Evolutionary conservation across 495 filamentous ascomycete species (phyloP), one percentile per base, ranked within the genome.

Genomic region (Penicillium coprophilum): DNA sequence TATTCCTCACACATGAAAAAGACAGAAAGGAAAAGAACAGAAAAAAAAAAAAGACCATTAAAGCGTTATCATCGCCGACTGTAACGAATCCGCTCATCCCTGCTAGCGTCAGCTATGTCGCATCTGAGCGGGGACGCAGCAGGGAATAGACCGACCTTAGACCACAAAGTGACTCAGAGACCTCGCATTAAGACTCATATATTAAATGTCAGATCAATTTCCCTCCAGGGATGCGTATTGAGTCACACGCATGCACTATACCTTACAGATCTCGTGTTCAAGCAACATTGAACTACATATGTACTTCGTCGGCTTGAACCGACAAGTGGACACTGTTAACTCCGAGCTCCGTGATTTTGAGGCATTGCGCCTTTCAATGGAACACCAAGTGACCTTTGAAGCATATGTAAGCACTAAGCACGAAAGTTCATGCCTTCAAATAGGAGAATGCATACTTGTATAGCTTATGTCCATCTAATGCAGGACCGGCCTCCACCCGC

Each of bases 401-500:
- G n/a, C n/a, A n/a, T n/a, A n/a, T 27, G 24, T 27, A 27, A 27
- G 34, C 34, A 17, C 34, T 38, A 38, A 17, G 15, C n/a, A 38
- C 15, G n/a, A 7, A n/a, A n/a, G n/a, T n/a, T n/a, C n/a, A 15
- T 38, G 7, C 24, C 34, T 36, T n/a, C 7, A 5, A 38, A n/a
- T 7, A 5, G 6, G 13, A 11, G n/a, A 17, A 9, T 36, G 0
- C 15, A 9, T n/a, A 9, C 34, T 8, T 17, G 34, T 38, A 47
- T 20, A 47, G 27, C 9, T 31, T 47, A 17, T 31, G 27, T 32
- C 15, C 23, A 5, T 28, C 23, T 67, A 85, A 57, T 81, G 76
- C 48, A 82, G 30, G 45, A 85, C 74, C 15, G 79, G 65, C 66
- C 71, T 78, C 85, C 86, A 88, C 19, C 80, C 80, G 49, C 73